These are phyloP conservation scores for Tetrahymena thermophila DNA, from an alignment of 73 alveolate species.

Conservation along the genomic window DNA sequence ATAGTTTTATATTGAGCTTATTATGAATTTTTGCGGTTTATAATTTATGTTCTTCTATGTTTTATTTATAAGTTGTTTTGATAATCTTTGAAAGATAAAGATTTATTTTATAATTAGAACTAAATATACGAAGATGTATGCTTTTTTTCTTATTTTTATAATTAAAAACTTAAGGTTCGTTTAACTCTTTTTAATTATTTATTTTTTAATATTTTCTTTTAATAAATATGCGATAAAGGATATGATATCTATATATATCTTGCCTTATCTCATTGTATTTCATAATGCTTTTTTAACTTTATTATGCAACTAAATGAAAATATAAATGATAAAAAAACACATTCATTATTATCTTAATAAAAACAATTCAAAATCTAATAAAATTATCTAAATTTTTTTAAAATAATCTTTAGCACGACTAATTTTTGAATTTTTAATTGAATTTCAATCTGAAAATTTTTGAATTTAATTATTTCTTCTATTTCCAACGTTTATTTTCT, in stretches of 20 bases:
- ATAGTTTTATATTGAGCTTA: neutral
- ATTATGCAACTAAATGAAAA: neutral
- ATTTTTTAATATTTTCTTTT: no score
- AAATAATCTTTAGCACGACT: neutral
- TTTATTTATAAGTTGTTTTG: neutral
- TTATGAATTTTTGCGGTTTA: neutral
- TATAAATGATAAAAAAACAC: neutral
- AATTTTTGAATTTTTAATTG: neutral
- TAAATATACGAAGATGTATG: neutral
- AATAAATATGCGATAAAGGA: neutral
- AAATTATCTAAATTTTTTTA: neutral
- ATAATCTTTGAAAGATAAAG: neutral
- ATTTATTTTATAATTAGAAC: neutral
- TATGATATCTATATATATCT: neutral
- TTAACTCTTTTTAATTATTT: no score
- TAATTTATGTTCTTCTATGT: neutral
- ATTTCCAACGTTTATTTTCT: neutral
- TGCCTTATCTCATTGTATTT: neutral
- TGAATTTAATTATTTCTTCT: neutral
- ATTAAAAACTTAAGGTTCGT: neutral
- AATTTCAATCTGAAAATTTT: neutral
- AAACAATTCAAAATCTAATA: neutral
- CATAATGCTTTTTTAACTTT: no score
- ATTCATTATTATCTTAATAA: no score
- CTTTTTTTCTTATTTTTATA: neutral